Base-by-base conservation (phyloP, 2,329 filamentous ascomycete species). In the Talaromyces sp. region DNA sequence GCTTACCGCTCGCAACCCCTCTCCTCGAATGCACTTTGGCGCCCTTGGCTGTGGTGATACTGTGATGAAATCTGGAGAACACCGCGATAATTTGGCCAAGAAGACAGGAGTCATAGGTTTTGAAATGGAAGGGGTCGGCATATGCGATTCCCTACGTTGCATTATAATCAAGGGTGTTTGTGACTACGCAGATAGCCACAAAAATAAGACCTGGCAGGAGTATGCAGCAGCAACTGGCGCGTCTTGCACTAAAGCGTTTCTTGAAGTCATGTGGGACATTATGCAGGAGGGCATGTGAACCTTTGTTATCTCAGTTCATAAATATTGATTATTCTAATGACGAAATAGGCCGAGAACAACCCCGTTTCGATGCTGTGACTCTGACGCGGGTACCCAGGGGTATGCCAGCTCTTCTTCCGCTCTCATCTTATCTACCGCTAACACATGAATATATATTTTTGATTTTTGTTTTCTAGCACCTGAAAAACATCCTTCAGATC, bases 101-200 rank as follows among this genome's bases (percentile, higher is more conserved):
- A 19, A 61, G 15, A 30, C 60, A 15, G 54, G 57, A 3, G 36
- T 69, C 22, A 63, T 68, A 42, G 66, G 61, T 2, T 67, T 69
- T 54, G 66, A 69, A 59, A 69, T 69, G 67, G 66, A 68, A 60
- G 67, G 64, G 13, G 66, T 63, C 6, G 67, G 65, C 1, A 56
- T 64, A 10, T 64, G 60, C 56, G 63, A 66, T 17, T 39, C 52
- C 27, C 64, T 67, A 52, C 62, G 62, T 2, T 73, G 64, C 25
- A 27, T 68, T 8, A 59, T 69, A 9, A 62, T 69, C 28, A 68
- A 68, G 32, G 66, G 75, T 3, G 70, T 77, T 0, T 75, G 73
- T 30, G 71, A 79, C 64, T 78, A 78, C 33, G 70, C 73, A 0
- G 75, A 78, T 59, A 72, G 72, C 27, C 75, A 77, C 60, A 76